Percentiles rank a stretch among this genome's conserved stretches.
Evolutionary conservation across 257 asterid genomes (phyloP).

Genomic region (Leptodermis oblonga): DNA sequence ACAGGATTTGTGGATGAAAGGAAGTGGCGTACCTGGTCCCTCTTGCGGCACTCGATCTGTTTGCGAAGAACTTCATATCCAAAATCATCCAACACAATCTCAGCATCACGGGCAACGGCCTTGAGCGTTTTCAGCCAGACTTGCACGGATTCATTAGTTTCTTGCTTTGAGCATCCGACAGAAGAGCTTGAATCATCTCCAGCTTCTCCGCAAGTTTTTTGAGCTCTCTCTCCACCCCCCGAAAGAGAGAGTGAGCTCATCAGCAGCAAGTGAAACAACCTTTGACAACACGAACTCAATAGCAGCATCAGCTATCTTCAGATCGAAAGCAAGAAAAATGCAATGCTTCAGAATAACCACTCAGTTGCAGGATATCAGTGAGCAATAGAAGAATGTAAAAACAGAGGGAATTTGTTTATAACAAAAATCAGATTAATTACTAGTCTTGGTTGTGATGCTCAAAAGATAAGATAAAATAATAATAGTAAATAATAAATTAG

Average conservation of each 20-base stretch:
- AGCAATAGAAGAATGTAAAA: too few relatives aligned
- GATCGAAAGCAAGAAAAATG: neutral
- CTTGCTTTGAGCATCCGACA: constrained; percentile 16
- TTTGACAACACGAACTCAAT: neutral
- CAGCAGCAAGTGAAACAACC: constrained; percentile 1
- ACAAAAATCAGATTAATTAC: too few relatives aligned
- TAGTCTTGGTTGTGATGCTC: too few relatives aligned
- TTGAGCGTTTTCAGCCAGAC: constrained; percentile 27
- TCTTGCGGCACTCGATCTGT: neutral
- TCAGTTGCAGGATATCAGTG: too few relatives aligned
- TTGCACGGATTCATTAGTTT: constrained; percentile 8
- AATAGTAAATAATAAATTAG: too few relatives aligned
- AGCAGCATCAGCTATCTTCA: neutral
- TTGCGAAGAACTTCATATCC: constrained; percentile 13
- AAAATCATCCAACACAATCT: constrained; percentile 20
- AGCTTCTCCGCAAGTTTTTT: neutral
- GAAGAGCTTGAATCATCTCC: constrained; percentile 1
- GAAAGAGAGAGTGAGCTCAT: neutral
- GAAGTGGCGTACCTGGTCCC: constrained; percentile 14
- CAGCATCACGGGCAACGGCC: constrained; percentile 18
- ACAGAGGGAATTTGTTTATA: too few relatives aligned
- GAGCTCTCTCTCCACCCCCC: constrained; percentile 1
- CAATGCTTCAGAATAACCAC: too few relatives aligned
- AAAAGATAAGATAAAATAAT: too few relatives aligned
- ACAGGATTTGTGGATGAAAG: constrained; percentile 4